Percentiles rank a stretch among this genome's conserved stretches.
phyloP scores from a whole-genome alignment of 2,329 filamentous ascomycete species.

The Beauveria sp. region DNA sequence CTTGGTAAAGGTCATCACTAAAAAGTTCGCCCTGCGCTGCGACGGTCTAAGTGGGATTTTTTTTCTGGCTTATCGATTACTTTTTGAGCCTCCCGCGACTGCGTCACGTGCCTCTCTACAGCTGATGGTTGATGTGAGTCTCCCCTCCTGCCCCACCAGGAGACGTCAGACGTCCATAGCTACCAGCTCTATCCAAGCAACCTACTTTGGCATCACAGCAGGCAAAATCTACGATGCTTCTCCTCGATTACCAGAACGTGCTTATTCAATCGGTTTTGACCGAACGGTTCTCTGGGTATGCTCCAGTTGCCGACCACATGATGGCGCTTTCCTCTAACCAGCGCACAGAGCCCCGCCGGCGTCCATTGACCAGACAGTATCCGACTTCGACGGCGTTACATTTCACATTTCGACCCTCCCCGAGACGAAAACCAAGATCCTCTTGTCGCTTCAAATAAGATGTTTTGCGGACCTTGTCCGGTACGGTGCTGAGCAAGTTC shows the following conservation, averaged over 20 bases:
- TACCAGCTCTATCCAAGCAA: constrained; percentile 21
- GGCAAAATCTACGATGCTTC: constrained; percentile 57
- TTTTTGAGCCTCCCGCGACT: not conserved
- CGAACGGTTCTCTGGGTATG: constrained; percentile 85
- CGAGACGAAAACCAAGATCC: constrained; percentile 85
- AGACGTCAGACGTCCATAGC: constrained; percentile 26
- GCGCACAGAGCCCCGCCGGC: constrained; percentile 64
- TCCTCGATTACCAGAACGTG: constrained; percentile 98
- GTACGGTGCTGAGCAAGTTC: constrained; percentile 85
- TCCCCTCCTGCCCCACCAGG: constrained; percentile 30
- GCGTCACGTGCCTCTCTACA: constrained; percentile 26
- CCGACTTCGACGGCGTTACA: constrained; percentile 97
- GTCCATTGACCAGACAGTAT: constrained; percentile 95
- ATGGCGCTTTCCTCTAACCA: constrained; percentile 27
- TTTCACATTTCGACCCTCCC: constrained; percentile 93
- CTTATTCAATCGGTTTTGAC: constrained; percentile 93
- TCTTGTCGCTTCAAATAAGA: constrained; percentile 89
- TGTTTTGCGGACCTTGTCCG: constrained; percentile 88
- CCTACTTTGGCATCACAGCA: constrained; percentile 13
- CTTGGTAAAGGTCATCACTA: constrained; percentile 6
- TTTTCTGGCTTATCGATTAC: constrained; percentile 30
- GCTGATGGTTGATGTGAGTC: constrained; percentile 21
- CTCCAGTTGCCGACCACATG: constrained; percentile 2
- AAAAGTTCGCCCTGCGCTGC: constrained; percentile 4
- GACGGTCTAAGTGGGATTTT: constrained; percentile 24